Evolutionary conservation across 2,329 filamentous ascomycete species (phyloP).

Genomic region (Chrysoporthe cubensis): DNA sequence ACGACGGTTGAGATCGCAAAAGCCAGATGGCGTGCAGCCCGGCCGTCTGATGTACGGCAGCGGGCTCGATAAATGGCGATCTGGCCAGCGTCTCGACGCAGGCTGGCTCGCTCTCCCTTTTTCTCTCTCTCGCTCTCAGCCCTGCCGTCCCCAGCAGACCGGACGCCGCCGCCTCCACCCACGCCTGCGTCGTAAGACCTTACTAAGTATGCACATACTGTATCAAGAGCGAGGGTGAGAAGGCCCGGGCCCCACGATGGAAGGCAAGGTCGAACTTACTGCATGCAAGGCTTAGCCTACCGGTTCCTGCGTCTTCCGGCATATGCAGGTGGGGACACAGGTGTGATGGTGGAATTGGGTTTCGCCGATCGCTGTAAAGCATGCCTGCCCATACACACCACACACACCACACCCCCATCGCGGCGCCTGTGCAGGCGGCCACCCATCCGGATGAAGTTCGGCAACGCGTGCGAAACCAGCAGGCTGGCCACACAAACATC

Average conservation of each 20-base stretch:
- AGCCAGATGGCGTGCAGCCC: background rate
- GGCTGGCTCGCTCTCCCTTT: background rate
- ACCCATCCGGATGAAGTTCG: too few species aligned
- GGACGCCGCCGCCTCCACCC: background rate
- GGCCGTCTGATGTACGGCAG: too few species aligned
- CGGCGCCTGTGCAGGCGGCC: too few species aligned
- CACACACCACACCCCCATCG: too few species aligned
- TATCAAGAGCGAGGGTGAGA: background rate
- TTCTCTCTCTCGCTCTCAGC: background rate
- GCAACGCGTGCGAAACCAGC: too few species aligned
- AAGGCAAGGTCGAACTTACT: background rate
- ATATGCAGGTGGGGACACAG: background rate
- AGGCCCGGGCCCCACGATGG: background rate
- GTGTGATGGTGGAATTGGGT: background rate
- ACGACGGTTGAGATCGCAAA: background rate
- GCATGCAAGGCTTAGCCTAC: slow-evolving; percentile 5
- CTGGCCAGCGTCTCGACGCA: background rate
- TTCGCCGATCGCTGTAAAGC: too few species aligned
- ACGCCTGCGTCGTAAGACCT: background rate
- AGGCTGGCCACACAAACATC: too few species aligned
- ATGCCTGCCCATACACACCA: too few species aligned
- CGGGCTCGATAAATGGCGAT: too few species aligned
- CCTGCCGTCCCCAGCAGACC: background rate
- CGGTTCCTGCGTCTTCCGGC: slow-evolving; percentile 5
- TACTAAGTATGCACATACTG: background rate